Conservation (phyloP, 306 rosid species). For the Lathyrus oleraceus region DNA sequence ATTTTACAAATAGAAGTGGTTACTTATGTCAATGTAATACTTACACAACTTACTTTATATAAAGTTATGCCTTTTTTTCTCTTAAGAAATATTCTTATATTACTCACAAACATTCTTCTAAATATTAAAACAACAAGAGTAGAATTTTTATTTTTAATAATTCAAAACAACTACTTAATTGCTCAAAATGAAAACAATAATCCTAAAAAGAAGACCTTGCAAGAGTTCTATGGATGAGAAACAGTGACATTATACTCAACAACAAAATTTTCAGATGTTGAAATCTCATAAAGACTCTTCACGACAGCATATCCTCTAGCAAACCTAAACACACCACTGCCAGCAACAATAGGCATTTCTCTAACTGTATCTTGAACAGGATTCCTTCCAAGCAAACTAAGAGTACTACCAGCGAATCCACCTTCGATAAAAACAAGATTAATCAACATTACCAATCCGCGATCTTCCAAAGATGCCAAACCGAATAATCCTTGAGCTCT, state of each 20-base stretch:
- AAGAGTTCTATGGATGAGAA: constrained; percentile 15
- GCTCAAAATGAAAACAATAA: no score
- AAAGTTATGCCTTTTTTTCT: no score
- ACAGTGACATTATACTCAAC: constrained; percentile 35
- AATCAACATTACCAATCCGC: constrained; percentile 35
- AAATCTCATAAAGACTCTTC: constrained; percentile 26
- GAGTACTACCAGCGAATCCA: constrained; percentile 19
- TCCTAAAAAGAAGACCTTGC: background rate
- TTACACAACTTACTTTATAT: no score
- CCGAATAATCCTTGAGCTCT: constrained; percentile 37
- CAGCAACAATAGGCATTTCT: constrained; percentile 40
- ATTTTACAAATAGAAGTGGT: no score
- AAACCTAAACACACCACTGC: constrained; percentile 33
- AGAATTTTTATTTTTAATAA: no score
- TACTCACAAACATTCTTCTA: no score
- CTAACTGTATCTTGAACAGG: constrained; percentile 28
- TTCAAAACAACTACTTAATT: no score
- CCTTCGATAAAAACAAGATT: constrained; percentile 29
- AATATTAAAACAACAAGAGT: no score
- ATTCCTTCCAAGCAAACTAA: constrained; percentile 40
- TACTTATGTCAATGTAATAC: no score
- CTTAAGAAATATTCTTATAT: no score
- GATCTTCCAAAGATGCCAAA: constrained; percentile 28
- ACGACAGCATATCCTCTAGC: constrained; percentile 36
- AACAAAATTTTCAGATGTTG: constrained; percentile 8